Base-by-base conservation (phyloP, 2,329 filamentous ascomycete genomes). In the Curvularia sp. region DNA sequence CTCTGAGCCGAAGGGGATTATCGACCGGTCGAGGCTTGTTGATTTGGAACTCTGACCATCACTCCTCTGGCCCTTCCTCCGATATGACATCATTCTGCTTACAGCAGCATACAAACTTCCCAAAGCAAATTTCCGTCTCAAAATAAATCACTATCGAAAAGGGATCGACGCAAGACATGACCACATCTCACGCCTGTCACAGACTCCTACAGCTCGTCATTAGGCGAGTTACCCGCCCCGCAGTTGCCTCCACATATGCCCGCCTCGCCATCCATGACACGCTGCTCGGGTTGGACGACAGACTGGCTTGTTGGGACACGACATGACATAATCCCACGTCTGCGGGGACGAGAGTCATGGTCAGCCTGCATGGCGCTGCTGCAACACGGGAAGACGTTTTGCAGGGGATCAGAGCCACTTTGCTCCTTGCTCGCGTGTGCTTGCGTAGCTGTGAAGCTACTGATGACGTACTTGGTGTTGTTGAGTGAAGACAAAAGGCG, bases 11-110 rank as follows among this genome's bases (percentile, higher is more conserved):
- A 35, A 5, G n/a, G 42, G 18, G 33, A 44, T 53, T 22, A 24
- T 43, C 15, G 12, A 44, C 38, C 13, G 20, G 38, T 38, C 30
- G 44, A 54, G 44, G 30, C 55, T 31, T 28, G 22, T 20, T 22
- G 15, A 13, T 18, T 22, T 43, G 26, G 53, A 18, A 57, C 55
- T 39, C 35, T 57, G 55, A 49, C 55, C 50, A 38, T 24, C 55
- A 42, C 24, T 10, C 33, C 33, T 38, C 15, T 38, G n/a, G 13
- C 33, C 6, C 53, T 15, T 42, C 38, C n/a, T 22, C 10, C 20
- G n/a, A 12, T 24, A 35, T 58, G 50, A 58, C 54, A 50, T 58
- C 55, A 58, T 58, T 31, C 41, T 43, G 55, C 55, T 58, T 54
- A 44, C 26, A 44, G 20, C 48, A 18, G n/a, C 35, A 13, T 58